A percentile compares a stretch with the other conserved stretches of the same genome.
phyloP scores from a whole-genome alignment of 345 rosid species.

The Populus deltoides region DNA sequence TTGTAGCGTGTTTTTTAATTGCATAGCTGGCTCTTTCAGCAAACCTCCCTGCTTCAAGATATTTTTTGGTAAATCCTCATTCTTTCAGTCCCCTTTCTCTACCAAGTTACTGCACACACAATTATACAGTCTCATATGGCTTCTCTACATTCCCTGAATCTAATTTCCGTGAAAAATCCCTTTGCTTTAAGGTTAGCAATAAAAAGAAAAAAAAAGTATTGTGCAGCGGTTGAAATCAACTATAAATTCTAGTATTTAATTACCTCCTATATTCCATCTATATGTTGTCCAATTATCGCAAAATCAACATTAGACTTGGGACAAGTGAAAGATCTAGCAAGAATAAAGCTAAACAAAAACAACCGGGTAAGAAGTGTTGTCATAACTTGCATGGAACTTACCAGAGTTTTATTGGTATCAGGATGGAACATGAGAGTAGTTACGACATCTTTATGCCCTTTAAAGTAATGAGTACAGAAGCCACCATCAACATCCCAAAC shows the following conservation, averaged over 20 bases:
- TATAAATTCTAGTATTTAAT: neutral
- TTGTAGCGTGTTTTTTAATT: neutral
- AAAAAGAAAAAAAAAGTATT: neutral
- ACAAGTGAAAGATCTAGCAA: neutral
- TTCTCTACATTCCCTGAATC: neutral
- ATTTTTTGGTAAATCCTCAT: neutral
- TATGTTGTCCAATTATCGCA: neutral
- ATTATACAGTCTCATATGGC: neutral
- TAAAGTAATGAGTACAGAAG: slow-evolving; percentile 90
- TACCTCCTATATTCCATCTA: too few species aligned
- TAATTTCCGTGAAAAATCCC: neutral
- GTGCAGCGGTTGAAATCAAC: neutral
- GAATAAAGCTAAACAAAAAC: too few species aligned
- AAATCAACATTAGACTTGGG: neutral
- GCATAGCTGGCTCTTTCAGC: neutral
- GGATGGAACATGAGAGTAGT: slow-evolving; percentile 79
- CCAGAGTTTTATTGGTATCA: slow-evolving; percentile 53
- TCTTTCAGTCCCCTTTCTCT: neutral
- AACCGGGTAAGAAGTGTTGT: neutral
- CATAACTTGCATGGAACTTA: slow-evolving; percentile 33
- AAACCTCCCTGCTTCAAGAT: neutral
- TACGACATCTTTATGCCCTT: slow-evolving; percentile 90
- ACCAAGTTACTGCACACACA: neutral
- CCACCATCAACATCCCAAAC: slow-evolving; percentile 99
- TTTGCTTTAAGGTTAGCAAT: neutral